phyloP scores from a whole-genome alignment of 1,284 basidiomycete genomes.

The Cystobasidium slooffiae region DNA sequence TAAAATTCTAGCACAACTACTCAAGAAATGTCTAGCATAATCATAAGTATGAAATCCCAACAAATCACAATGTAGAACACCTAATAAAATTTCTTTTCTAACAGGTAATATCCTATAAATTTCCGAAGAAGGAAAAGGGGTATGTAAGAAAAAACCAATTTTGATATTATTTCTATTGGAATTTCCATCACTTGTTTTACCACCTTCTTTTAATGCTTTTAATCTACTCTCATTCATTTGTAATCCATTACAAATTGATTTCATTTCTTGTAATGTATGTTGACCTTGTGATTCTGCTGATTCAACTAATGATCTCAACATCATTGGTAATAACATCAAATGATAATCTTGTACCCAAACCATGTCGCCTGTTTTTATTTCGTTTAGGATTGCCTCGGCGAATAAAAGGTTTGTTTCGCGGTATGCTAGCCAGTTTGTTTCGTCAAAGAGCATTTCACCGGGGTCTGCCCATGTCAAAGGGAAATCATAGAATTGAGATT shows the following conservation, averaged over 20 bases:
- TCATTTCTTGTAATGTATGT: conserved; percentile 50
- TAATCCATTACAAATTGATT: conserved; percentile 26
- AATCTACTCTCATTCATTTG: conserved; percentile 43
- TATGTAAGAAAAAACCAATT: conserved; percentile 98
- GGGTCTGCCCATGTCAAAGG: conserved; percentile 48
- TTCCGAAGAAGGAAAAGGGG: conserved; percentile 96
- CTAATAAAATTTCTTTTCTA: conserved; percentile 92
- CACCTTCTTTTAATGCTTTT: conserved; percentile 45
- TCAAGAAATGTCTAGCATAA: conserved; percentile 98
- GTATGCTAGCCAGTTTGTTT: conserved; percentile 97
- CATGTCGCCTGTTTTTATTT: conserved; percentile 82
- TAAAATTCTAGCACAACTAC: conserved; percentile 94
- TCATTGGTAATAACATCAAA: conserved; percentile 95
- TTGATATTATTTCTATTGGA: conserved; percentile 63
- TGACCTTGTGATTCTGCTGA: conserved; percentile 65
- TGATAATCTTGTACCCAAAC: conserved; percentile 99
- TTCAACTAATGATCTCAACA: conserved; percentile 84
- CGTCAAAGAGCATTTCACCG: conserved; percentile 99
- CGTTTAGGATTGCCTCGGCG: conserved; percentile 80
- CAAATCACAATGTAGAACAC: conserved; percentile 92
- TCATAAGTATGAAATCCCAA: conserved; percentile 99
- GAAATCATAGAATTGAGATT: too few relatives aligned
- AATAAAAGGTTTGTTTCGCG: conserved; percentile 95
- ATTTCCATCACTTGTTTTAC: conserved; percentile 50
- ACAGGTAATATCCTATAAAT: conserved; percentile 98